phyloP scores from a whole-genome alignment of 805 yeast species.

The Wickerhamiella azymoides region DNA sequence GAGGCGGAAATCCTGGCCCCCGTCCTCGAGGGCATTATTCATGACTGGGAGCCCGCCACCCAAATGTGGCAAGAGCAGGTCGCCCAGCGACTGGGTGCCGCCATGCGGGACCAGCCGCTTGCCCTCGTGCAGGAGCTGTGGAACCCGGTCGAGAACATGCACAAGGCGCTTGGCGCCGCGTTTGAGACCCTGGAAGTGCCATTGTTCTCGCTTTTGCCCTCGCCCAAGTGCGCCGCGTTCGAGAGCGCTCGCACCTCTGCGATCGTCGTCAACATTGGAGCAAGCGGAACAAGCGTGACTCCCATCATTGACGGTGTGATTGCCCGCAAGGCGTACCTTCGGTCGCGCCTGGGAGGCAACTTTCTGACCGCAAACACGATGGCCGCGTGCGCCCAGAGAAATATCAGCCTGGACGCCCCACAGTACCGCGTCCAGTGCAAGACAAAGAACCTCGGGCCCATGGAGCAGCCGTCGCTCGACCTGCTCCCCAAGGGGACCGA shows the following conservation, averaged over 20 bases:
- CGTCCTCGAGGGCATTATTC: conserved; percentile 21
- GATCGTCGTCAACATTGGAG: conserved; percentile 75
- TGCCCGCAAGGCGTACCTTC: conserved; percentile 34
- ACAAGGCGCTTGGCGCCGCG: conserved; percentile 53
- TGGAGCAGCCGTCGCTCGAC: conserved; percentile 22
- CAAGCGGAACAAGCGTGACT: conserved; percentile 59
- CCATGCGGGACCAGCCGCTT: conserved; percentile 59
- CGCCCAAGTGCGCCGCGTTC: conserved; percentile 77
- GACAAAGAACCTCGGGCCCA: conserved; percentile 23
- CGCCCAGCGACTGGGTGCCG: conserved; percentile 39
- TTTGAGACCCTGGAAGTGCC: conserved; percentile 63
- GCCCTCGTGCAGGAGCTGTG: conserved; percentile 78
- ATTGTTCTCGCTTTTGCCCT: conserved; percentile 64
- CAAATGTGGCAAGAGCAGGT: conserved; percentile 52
- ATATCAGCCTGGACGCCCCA: conserved; percentile 23
- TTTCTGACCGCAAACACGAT: conserved; percentile 54
- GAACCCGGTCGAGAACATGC: conserved; percentile 56
- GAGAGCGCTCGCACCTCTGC: conserved; percentile 80
- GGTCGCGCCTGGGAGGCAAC: conserved; percentile 73
- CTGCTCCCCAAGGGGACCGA: conserved; percentile 25
- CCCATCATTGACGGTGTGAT: conserved; percentile 22
- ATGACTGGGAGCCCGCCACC: conserved; percentile 75
- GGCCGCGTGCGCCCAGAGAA: conserved; percentile 31
- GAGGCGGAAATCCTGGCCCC: conserved; percentile 19
- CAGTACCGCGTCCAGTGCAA: conserved; percentile 27